These are phyloP conservation scores for Naganishia onofrii DNA, from an alignment of 768 basidiomycete species.

Conservation along the genomic window DNA sequence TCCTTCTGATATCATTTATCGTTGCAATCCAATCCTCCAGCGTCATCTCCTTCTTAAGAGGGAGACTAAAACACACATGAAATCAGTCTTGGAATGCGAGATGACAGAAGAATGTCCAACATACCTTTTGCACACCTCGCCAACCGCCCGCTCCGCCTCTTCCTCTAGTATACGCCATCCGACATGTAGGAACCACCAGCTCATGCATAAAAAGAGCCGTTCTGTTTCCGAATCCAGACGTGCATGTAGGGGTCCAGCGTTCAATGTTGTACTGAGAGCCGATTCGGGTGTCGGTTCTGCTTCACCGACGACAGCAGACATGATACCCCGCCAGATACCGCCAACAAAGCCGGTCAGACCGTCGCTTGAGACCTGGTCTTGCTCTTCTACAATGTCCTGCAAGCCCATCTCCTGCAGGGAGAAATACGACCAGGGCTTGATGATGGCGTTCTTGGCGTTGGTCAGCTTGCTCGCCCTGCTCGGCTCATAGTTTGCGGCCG, in stretches of 20 bases:
- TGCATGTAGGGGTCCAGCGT: constrained; percentile 16
- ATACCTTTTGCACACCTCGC: constrained; percentile 79
- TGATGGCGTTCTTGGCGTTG: constrained; percentile 17
- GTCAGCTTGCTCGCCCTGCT: background rate
- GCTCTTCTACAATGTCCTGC: constrained; percentile 35
- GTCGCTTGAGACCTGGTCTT: constrained; percentile 48
- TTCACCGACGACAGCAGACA: background rate
- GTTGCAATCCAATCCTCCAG: constrained; percentile 29
- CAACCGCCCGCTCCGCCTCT: constrained; percentile 69
- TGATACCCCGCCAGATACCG: constrained; percentile 17
- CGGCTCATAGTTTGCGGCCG: background rate
- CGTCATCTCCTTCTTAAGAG: constrained; percentile 34
- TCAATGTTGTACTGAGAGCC: background rate
- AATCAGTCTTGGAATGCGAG: too few species aligned
- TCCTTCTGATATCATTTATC: constrained; percentile 1
- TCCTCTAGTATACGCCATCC: constrained; percentile 83
- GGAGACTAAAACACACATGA: constrained; percentile 23
- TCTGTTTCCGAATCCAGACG: constrained; percentile 62
- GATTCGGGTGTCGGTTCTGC: background rate
- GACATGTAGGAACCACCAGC: constrained; percentile 89
- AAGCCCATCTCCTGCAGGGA: constrained; percentile 31
- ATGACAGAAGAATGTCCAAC: background rate
- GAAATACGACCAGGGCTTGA: constrained; percentile 31
- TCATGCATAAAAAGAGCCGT: constrained; percentile 74
- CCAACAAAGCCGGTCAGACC: constrained; percentile 51